A percentile compares a stretch with the other conserved stretches of the same genome.
Evolutionary conservation across 352 stramenopile genomes (phyloP).

Genomic region (Phytophthora brassicae): DNA sequence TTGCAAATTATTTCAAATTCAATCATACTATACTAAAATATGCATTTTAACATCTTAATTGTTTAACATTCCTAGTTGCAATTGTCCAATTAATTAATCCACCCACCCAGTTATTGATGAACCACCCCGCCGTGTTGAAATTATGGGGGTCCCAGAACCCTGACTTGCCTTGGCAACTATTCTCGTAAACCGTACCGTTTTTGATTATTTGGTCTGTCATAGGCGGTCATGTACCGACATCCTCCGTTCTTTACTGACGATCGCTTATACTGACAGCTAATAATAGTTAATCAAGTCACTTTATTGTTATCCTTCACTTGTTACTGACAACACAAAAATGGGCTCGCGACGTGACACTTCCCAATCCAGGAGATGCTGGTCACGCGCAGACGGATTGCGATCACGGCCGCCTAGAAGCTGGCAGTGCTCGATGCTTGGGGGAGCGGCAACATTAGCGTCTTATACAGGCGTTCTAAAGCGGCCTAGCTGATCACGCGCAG

Average conservation of each 20-base stretch:
- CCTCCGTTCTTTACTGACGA: conserved; percentile 5
- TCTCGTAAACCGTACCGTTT: too few species aligned
- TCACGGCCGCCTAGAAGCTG: neutral
- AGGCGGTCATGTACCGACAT: too few species aligned
- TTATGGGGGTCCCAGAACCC: too few species aligned
- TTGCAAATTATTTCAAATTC: too few species aligned
- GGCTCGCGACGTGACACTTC: neutral
- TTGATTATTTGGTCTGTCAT: too few species aligned
- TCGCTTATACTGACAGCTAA: neutral
- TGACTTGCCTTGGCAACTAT: too few species aligned
- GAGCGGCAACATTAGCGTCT: neutral
- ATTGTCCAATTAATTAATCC: too few species aligned
- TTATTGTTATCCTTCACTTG: conserved; percentile 6
- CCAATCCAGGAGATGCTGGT: conserved; percentile 1
- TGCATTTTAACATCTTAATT: too few species aligned
- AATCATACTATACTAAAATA: too few species aligned
- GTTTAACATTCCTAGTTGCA: too few species aligned
- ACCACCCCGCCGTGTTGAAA: too few species aligned
- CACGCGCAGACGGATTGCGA: neutral
- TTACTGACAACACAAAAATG: conserved; percentile 5
- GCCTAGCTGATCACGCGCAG: neutral
- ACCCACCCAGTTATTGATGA: too few species aligned
- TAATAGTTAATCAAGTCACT: neutral
- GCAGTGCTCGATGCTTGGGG: neutral
- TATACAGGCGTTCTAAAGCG: neutral